Evolutionary conservation across 768 basidiomycete genomes (phyloP).

Genomic region (Terana coerulea): DNA sequence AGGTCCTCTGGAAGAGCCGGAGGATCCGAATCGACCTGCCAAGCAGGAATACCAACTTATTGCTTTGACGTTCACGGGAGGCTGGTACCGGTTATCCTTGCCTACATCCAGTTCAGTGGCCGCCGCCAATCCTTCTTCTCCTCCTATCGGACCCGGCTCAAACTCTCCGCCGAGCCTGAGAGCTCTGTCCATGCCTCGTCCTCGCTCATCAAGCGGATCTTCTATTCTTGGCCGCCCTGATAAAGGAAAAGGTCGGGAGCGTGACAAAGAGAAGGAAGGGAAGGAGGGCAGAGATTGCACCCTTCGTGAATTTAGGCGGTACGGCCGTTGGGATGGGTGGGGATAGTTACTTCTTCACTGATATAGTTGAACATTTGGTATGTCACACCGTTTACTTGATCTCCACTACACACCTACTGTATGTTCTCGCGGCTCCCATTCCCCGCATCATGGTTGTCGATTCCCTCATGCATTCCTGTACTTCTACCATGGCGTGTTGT

Average conservation of each 20-base stretch:
- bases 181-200: constrained; percentile 34
- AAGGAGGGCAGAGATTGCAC: constrained; percentile 64
- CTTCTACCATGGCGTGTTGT: not conserved
- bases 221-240: constrained; percentile 44
- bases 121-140: constrained; percentile 20
- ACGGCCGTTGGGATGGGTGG: constrained; percentile 92
- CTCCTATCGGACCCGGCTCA: constrained; percentile 16
- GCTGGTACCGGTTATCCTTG: constrained; percentile 84
- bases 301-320: constrained; percentile 74
- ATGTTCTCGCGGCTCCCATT: not conserved
- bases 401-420: not conserved
- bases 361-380: too few species aligned
- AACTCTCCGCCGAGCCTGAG: constrained; percentile 37
- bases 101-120: constrained; percentile 33
- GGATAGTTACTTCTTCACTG: constrained; percentile 19
- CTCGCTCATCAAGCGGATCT: constrained; percentile 52
- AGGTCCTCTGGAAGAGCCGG: constrained; percentile 36
- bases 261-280: constrained; percentile 51
- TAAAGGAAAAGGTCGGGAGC: constrained; percentile 55
- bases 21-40: constrained; percentile 23
- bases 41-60: constrained; percentile 68
- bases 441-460: not conserved
- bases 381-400: not conserved
- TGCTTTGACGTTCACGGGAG: constrained; percentile 84
- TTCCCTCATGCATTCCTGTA: not conserved